Conservation (phyloP, 495 filamentous ascomycete genomes). For the Chaetomium cochliodes region DNA sequence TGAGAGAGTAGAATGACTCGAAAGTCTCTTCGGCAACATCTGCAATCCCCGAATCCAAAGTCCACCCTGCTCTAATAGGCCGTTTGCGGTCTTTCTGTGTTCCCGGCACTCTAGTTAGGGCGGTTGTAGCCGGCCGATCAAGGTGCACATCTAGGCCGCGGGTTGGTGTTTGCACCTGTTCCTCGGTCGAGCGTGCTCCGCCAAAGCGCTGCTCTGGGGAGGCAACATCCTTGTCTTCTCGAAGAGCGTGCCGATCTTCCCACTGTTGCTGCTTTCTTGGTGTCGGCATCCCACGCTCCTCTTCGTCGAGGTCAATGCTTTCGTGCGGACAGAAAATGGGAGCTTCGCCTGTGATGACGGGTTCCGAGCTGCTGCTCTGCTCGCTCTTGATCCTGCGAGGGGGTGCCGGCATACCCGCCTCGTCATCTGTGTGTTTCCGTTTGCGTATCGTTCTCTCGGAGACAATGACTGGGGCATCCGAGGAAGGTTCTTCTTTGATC, state of each 20-base stretch:
- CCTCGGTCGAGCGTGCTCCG: not conserved
- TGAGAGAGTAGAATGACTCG: conserved; percentile 9
- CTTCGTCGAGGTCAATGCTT: conserved; percentile 75
- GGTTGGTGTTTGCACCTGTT: not conserved
- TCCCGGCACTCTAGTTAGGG: not conserved
- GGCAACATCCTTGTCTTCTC: conserved; percentile 9
- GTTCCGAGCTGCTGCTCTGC: conserved; percentile 36
- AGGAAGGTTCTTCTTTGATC: conserved; percentile 46
- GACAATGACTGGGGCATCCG: conserved; percentile 46
- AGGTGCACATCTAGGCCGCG: not conserved
- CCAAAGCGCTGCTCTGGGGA: not conserved
- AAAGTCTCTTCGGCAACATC: conserved; percentile 28
- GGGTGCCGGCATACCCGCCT: conserved; percentile 11
- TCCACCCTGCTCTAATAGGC: conserved; percentile 6
- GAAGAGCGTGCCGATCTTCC: not conserved
- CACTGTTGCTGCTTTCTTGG: conserved; percentile 52
- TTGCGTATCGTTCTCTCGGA: conserved; percentile 46
- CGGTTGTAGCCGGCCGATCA: not conserved
- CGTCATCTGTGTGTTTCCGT: conserved; percentile 36
- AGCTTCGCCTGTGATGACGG: conserved; percentile 37
- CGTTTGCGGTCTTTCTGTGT: not conserved
- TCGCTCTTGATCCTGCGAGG: conserved; percentile 38
- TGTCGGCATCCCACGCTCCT: conserved; percentile 55
- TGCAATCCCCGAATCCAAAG: conserved; percentile 21
- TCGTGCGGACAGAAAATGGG: conserved; percentile 43